Evolutionary conservation across 371 early-diverging fungal species (phyloP), one percentile per base, ranked within the genome.

Genomic region (Capniomyces stellatus): DNA sequence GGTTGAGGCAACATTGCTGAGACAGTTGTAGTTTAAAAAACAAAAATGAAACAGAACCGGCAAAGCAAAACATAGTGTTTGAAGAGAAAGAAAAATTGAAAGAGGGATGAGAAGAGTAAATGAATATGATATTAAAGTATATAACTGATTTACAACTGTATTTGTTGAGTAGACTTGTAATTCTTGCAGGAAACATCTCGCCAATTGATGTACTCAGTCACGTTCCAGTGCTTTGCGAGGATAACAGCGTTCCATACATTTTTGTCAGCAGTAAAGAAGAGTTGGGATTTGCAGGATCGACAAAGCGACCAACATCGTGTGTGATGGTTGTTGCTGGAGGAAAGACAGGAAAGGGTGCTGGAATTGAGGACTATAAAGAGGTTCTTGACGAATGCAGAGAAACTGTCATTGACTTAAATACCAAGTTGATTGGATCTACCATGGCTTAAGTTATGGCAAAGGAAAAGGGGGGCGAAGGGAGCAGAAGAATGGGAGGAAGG

Each of bases 201-300:
- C 99, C 99, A 31, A 79, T 94, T 56, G 99, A 98, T 71, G 89
- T 98, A 44, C 85, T 98, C 56, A 83, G 92, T 43, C 99, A 98
- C 68, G 71, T 98, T 41, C 99, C 99, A 51, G 85, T 94, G 40
- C 71, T 98, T 40, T 98, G 98, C 77, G 98, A 98, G 71, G 96
- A 98, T 51, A 70, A 78, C 70, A 75, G 80, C 62, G 87, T 96
- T 23, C 92, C 96, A 46, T 98, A 98, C 62, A 70, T 89, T 50
- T 98, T 89, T 75, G 86, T 98, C 40, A 81, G 88, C 8, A 88
- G 90, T 39, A 92, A 87, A 74, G 86, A 86, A 69, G 87, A 90
- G 56, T 79, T 98, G 10, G 95, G 95, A 54, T 77, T 79, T 39
- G 87, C 94, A 27, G 83, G 84, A 57, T 71, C 81, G 25, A 93